Base-by-base conservation (phyloP, 495 filamentous ascomycete species). In the Neurospora sp. region DNA sequence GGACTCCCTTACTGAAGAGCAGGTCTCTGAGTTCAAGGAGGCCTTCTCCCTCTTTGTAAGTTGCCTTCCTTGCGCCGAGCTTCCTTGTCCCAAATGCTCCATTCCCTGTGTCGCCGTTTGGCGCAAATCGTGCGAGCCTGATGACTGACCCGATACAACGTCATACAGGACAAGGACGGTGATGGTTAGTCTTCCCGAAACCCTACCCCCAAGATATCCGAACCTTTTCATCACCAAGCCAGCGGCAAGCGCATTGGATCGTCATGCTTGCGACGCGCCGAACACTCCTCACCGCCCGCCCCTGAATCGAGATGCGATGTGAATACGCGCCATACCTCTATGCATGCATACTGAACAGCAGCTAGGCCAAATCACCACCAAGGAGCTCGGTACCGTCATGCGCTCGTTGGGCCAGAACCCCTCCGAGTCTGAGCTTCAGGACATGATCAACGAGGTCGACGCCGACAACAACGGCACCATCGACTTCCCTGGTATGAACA, bases 401-500 rank as follows among this genome's bases (percentile, higher is more conserved):
- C 91, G 96, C 84, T 98, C 95, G n/a, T 90, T 99, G 73, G 96
- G 96, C 84, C 96, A 99, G 85, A 99, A 98, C 87, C 96, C 96
- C 73, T 97, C 94, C 79, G 95, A 98, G 87, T 97, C 94, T 71
- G 96, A 99, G 85, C 87, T 99, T 75, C 96, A 98, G 85, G 96
- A 98, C 82, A 98, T 99, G 96, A 98, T 99, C 87, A 98, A 98
- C 87, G 96, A 98, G 87, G 96, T 99, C 72, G 96, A 99, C 79
- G 94, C 96, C 80, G 95, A 98, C 86, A 98, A 98, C 89, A 99
- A 98, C 81, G 96, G 96, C 84, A 98, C 96, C 75, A 99, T 99
- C 78, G 96, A 99, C 83, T 99, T 99, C 84, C 95, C 95, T 78
- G 94, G 94, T 97, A 91, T 72, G 86, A 68, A 45, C 53, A 72